Evolutionary conservation across 2,329 filamentous ascomycete genomes (phyloP), one percentile per base, ranked within the genome.

Genomic region (Atkinsonella texensis): DNA sequence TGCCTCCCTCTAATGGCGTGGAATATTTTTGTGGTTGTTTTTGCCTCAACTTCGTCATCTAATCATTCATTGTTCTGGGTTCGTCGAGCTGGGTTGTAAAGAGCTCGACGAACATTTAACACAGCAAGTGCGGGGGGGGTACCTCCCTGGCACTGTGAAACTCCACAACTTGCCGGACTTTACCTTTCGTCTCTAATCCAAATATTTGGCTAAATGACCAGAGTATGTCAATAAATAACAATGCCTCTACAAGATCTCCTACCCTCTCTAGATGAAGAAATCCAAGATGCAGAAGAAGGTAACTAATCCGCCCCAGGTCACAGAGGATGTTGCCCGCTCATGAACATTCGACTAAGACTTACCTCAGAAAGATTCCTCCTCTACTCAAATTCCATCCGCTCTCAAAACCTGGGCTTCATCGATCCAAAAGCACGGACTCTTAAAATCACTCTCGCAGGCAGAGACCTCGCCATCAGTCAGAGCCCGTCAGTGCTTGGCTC

Each of bases 401-500:
- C 85, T 12, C 80, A 82, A 51, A 83, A 89, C 59, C 81, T 97
- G 10, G 93, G 91, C 62, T 93, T 96, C 68, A 71, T 97, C 56
- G 84, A 95, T 65, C 73, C 85, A 15, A 81, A 78, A 56, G 81
- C 86, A 10, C 65, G 76, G 1, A 68, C 71, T 2, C 66, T 96
- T 38, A 79, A 87, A 12, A 64, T 95, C 53, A 75, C 76, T 35
- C 76, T 97, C 54, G 80, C 74, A 51, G 82, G 76, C 51, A 75
- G 74, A 49, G 87, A 95, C 62, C 81, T 89, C 53, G 79, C 77
- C 35, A 84, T 97, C 59, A 77, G 83, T 55, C 93, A 97, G 67
- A 95, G 89, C 1, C 91, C 89, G 0, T 80, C 82, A 10, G 74
- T 97, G 10, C 76, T 98, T 39, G 83, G 82, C 1, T 95, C 89